Base-by-base conservation (phyloP, 805 yeast genomes). In the Wickerhamomyces strasburgensis region DNA sequence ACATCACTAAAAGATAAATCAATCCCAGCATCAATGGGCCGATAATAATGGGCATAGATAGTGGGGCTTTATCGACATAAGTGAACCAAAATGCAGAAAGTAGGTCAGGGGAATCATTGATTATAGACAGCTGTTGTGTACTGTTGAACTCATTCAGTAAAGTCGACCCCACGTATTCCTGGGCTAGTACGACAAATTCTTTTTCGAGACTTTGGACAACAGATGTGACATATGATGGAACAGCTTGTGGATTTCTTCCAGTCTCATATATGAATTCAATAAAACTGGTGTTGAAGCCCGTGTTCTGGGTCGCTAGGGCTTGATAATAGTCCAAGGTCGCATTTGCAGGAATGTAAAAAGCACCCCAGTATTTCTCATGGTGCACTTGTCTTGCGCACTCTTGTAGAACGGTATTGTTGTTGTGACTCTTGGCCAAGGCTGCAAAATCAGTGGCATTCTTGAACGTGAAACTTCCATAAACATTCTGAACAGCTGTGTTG, bases 11-110 rank as follows among this genome's bases (percentile, higher is more conserved):
- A 49, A 80, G 60, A 50, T 75, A 81, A 50, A 81, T 73, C 41
- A 81, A 67, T 14, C 89, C 89, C 35, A 82, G 73, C 51, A 79
- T 86, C 2, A 72, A 53, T 5, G 85, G 83, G 0, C 84, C 86
- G 17, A 64, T 43, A 15, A 73, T 52, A 5, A 73, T 72, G 1
- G 75, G 60, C 39, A 67, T 58, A 21, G 25, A 8, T 21, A 21
- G 25, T 8, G 11, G 25, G 25, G 25, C 25, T 3, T 59, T 52
- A 48, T 80, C 84, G 3, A 44, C 32, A 19, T 40, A 50, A 1
- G 42, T 11, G 25, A 46, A 47, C 42, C 42, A 37, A 4, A 49
- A 46, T 14, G 44, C 29, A 2, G 45, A 24, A 9, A 48, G 31
- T 4, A 45, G 13, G 48, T 6, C 36, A 32, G 24, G 67, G 42